Base-by-base conservation (phyloP, 2,329 filamentous ascomycete genomes). In the Epichloe scottii region DNA sequence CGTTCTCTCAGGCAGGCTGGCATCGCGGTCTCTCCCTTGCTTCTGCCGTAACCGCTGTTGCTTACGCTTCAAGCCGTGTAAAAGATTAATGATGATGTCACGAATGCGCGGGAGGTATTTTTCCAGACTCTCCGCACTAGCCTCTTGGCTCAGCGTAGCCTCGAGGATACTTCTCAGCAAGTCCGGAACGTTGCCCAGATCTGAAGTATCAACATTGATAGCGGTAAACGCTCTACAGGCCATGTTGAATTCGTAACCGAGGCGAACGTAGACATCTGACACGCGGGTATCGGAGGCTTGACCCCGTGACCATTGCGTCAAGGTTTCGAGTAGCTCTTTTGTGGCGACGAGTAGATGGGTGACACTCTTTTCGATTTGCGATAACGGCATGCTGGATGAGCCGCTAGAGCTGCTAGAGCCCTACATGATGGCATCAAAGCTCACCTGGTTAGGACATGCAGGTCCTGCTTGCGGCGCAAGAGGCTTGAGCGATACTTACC, bases 231-330 rank as follows among this genome's bases (percentile, higher is more conserved):
- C 91, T 51, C 93, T 85, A 68, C 91, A 97, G 30, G 93, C 93
- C 73, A 98, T 93, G 70, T 98, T 98, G 77, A 98, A 98, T 69
- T 98, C 93, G 70, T 98, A 98, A 45, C 93, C 93, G 55, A 98
- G 74, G 54, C 93, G 85, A 54, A 98, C 93, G 65, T 98, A 98
- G 60, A 98, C 93, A 66, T 98, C 93, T 12, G 93, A 97, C 53
- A 98, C 93, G 66, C 97, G 88, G 55, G 85, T 87, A 69, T 98
- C 93, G 56, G 89, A 90, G 50, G 93, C 90, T 61, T 87, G 84
- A 55, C 87, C 85, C 52, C 91, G 87, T 53, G 93, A 98, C 93
- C 93, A 98, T 75, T 95, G 87, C 45, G 93, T 98, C 55, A 98
- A 76, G 5, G 91, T 98, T 72, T 98, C 93, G 55, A 98, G 84